Percentiles rank a stretch among this genome's conserved stretches.
Evolutionary conservation across 2,329 filamentous ascomycete species (phyloP).

Genomic region (Colletotrichum shisoi): DNA sequence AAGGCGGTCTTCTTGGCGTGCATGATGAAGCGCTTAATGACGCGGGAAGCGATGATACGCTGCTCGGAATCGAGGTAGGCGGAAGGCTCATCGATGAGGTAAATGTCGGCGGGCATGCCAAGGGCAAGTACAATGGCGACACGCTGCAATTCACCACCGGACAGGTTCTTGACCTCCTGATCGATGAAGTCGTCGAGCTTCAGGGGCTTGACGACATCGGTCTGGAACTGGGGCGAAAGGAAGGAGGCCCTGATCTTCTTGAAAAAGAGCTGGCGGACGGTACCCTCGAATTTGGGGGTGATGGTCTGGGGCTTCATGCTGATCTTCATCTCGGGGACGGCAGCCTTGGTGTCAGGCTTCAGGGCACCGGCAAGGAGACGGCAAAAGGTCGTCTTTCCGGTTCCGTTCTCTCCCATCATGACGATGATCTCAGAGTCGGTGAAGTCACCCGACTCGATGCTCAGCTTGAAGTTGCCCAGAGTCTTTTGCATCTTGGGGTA

Average conservation of each 20-base stretch:
- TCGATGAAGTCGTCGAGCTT: slow-evolving; percentile 99
- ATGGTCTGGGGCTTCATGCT: slow-evolving; percentile 99
- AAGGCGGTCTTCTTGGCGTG: slow-evolving; percentile 99
- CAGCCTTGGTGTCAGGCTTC: slow-evolving; percentile 82
- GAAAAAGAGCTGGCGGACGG: slow-evolving; percentile 97
- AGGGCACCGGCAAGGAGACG: slow-evolving; percentile 91
- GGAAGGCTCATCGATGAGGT: slow-evolving; percentile 96
- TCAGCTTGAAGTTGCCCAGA: slow-evolving; percentile 84
- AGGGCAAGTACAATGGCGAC: slow-evolving; percentile 98
- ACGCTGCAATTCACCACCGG: slow-evolving; percentile 98
- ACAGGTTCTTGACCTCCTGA: slow-evolving; percentile 98
- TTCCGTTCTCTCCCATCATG: slow-evolving; percentile 99
- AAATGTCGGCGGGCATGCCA: slow-evolving; percentile 94
- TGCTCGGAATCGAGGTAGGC: slow-evolving; percentile 99
- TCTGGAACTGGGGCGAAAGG: slow-evolving; percentile 97
- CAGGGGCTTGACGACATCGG: slow-evolving; percentile 98
- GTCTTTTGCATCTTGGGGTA: slow-evolving; percentile 96
- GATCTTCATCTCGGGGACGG: slow-evolving; percentile 93
- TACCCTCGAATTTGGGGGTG: slow-evolving; percentile 96
- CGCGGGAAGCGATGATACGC: slow-evolving; percentile 94
- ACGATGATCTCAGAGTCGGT: slow-evolving; percentile 99
- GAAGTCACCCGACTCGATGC: slow-evolving; percentile 82
- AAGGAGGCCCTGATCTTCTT: slow-evolving; percentile 99
- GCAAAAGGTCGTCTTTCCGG: slow-evolving; percentile 99
- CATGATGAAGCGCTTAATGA: slow-evolving; percentile 99